Percentiles rank a stretch among this genome's conserved stretches.
Evolutionary conservation across 495 filamentous ascomycete species (phyloP).

Genomic region (Penicillium canescens): DNA sequence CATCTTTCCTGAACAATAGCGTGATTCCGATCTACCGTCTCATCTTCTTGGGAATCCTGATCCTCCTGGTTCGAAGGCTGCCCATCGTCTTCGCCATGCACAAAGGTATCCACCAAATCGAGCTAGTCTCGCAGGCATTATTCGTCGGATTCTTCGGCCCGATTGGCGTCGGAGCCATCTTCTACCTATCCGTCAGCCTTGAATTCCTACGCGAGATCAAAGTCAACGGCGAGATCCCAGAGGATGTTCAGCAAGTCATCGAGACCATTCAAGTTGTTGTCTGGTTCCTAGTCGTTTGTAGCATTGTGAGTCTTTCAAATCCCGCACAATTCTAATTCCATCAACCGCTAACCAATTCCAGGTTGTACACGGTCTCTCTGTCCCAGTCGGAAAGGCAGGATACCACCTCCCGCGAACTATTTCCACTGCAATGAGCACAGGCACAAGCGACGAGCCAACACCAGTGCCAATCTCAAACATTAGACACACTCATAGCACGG

Average conservation of each 20-base stretch:
- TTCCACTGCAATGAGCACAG: slow-evolving; percentile 55
- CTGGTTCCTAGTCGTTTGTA: slow-evolving; percentile 86
- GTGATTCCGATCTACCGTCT: slow-evolving; percentile 78
- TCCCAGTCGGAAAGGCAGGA: slow-evolving; percentile 81
- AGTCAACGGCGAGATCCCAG: slow-evolving; percentile 59
- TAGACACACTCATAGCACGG: slow-evolving; percentile 38
- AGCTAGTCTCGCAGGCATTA: slow-evolving; percentile 67
- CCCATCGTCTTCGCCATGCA: slow-evolving; percentile 75
- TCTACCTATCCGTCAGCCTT: slow-evolving; percentile 79
- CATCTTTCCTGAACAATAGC: slow-evolving; percentile 61
- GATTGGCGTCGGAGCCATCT: slow-evolving; percentile 90
- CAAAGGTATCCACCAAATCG: slow-evolving; percentile 77
- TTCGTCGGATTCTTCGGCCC: slow-evolving; percentile 95
- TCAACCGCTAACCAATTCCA: slow-evolving; percentile 30
- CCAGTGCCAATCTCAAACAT: slow-evolving; percentile 32
- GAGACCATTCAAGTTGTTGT: slow-evolving; percentile 71
- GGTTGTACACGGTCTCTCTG: slow-evolving; percentile 84
- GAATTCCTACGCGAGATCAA: slow-evolving; percentile 61
- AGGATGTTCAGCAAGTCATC: slow-evolving; percentile 62
- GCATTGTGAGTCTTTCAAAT: slow-evolving; percentile 63
- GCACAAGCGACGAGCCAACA: slow-evolving; percentile 30
- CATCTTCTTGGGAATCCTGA: slow-evolving; percentile 74
- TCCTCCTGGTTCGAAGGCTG: slow-evolving; percentile 76
- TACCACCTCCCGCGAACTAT: slow-evolving; percentile 77
- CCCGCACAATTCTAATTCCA: neutral